Conservation (phyloP, 108 stramenopile species). For the Pelagomonas calceolata region DNA sequence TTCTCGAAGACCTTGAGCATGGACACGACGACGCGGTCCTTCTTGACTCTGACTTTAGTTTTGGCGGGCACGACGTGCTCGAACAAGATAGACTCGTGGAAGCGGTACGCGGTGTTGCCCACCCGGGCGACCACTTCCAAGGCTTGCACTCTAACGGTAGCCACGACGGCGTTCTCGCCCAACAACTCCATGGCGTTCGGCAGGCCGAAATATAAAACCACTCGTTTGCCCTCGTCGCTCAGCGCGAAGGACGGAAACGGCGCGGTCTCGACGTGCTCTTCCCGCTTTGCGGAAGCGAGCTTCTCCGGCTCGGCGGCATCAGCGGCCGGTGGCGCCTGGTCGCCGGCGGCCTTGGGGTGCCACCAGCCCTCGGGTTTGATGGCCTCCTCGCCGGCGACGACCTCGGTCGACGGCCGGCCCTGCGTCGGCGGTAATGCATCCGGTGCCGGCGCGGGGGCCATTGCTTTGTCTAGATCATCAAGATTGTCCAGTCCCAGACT, state of each 20-base stretch:
- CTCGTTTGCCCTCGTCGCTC: not conserved
- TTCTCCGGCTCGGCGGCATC: no score
- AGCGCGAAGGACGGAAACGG: not conserved
- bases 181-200: not conserved
- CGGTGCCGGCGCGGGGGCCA: no score
- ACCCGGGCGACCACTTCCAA: not conserved
- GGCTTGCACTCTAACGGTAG: not conserved
- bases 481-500: no score
- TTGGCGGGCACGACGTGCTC: not conserved
- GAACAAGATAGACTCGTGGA: not conserved
- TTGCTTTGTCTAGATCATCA: no score
- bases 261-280: not conserved
- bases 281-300: not conserved
- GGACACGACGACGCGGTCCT: not conserved
- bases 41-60: not conserved
- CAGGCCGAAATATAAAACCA: not conserved
- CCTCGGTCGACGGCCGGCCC: no score
- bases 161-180: not conserved
- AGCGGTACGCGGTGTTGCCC: not conserved
- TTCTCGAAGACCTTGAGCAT: not conserved
- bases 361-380: no score
- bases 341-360: no score
- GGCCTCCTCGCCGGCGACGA: no score
- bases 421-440: no score
- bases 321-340: no score